Conservation (phyloP, 129 eudicot genomes). For the Helianthus tuberosus region DNA sequence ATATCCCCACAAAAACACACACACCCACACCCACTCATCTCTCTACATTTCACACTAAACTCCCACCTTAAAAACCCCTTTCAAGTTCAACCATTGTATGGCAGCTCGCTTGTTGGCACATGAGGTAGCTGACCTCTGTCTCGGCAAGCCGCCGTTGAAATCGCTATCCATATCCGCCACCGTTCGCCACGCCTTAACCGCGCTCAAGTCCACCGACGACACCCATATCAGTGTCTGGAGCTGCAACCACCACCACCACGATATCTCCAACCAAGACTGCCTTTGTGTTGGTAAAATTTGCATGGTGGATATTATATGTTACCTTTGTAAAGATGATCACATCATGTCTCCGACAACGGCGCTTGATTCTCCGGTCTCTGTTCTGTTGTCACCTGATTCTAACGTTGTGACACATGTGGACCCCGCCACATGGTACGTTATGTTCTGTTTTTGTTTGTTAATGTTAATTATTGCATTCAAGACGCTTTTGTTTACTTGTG, state of each 20-base stretch:
- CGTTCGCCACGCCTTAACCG: constrained; percentile 66
- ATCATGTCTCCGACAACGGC: constrained; percentile 60
- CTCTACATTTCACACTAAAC: neutral
- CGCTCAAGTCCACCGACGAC: constrained; percentile 60
- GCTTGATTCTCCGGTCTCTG: constrained; percentile 70
- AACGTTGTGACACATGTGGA: constrained; percentile 64
- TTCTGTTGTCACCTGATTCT: constrained; percentile 38
- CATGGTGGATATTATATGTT: constrained; percentile 78
- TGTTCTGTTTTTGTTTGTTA: neutral
- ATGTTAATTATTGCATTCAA: too few species aligned
- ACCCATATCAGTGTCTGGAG: constrained; percentile 66
- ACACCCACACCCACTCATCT: neutral
- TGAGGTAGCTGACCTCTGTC: constrained; percentile 84
- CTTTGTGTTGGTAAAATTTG: constrained; percentile 73
- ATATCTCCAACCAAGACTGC: constrained; percentile 29
- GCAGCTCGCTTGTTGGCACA: constrained; percentile 64
- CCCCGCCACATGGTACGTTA: constrained; percentile 67
- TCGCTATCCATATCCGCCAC: constrained; percentile 63
- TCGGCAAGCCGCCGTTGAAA: constrained; percentile 81
- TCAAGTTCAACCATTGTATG: constrained; percentile 44
- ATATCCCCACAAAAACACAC: constrained; percentile 7
- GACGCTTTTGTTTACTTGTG: too few species aligned
- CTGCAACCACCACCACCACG: constrained; percentile 44
- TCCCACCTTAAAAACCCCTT: constrained; percentile 3
- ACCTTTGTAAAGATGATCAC: constrained; percentile 57